Evolutionary conservation across 208 protist species (phyloP).

Genomic region (Trypanosoma boissoni): DNA sequence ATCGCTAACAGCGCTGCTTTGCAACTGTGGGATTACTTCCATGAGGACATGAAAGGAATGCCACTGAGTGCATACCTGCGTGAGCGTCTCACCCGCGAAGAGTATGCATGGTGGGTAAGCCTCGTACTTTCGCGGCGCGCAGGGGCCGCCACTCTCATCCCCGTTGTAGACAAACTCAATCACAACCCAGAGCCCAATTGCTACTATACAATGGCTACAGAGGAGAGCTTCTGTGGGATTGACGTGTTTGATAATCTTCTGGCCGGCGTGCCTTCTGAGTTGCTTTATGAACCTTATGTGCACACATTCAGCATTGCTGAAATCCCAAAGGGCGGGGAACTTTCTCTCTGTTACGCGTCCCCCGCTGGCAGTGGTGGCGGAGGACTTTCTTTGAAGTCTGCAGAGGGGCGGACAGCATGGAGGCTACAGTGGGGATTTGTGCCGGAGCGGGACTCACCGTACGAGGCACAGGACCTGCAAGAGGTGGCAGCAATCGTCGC

Average conservation of each 20-base stretch:
- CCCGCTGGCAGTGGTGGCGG: constrained; percentile 22
- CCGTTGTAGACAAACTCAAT: constrained; percentile 84
- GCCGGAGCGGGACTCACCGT: constrained; percentile 54
- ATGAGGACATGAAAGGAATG: constrained; percentile 49
- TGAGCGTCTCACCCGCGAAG: constrained; percentile 30
- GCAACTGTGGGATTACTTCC: constrained; percentile 63
- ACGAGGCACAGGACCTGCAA: constrained; percentile 56
- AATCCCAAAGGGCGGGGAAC: constrained; percentile 56
- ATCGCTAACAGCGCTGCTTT: constrained; percentile 63
- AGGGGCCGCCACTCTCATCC: constrained; percentile 60
- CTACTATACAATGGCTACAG: constrained; percentile 77
- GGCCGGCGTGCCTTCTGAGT: constrained; percentile 62
- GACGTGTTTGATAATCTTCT: constrained; percentile 85
- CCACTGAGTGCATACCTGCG: constrained; percentile 59
- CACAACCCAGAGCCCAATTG: constrained; percentile 75
- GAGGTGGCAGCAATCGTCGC: constrained; percentile 72
- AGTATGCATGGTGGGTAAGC: constrained; percentile 85
- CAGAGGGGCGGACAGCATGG: constrained; percentile 64
- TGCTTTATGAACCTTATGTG: constrained; percentile 73
- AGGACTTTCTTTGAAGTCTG: constrained; percentile 29
- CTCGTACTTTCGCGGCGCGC: constrained; percentile 65
- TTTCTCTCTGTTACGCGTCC: constrained; percentile 76
- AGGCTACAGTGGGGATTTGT: constrained; percentile 82
- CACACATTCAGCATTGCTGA: constrained; percentile 77
- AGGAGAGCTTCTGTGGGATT: constrained; percentile 57